Base-by-base conservation (phyloP, 2,329 filamentous ascomycete genomes). In the Emmonsiellopsis sp. region DNA sequence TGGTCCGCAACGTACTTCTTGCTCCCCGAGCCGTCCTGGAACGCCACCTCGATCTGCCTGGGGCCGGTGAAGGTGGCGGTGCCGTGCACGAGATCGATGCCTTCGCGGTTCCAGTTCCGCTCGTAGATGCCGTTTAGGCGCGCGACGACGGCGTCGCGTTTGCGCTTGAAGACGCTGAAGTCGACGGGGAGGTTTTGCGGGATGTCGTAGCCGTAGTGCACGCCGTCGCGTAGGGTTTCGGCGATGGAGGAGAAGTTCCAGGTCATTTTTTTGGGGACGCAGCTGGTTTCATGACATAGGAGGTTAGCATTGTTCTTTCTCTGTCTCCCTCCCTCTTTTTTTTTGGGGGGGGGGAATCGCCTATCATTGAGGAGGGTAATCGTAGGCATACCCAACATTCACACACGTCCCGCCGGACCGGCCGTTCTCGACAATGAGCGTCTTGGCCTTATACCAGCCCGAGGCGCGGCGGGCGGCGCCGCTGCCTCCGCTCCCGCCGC, bases 251-350 rank as follows among this genome's bases (percentile, higher is more conserved):
- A 73, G 55, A 76, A 75, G 61, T 77, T 77, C 73, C 72, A 77
- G 45, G 74, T 77, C 68, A 77, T 76, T 57, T 77, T 78, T 63
- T 78, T 78, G 32, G 76, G 76, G 6, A 77, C 72, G 57, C 75
- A 78, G 53, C 77, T 77, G 52, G 11, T 39, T 34, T 37, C 4
- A 36, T 49, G 13, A 51, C 37, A 47, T 36, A 36, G 13, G 21
- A 37, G 36, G 36, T 39, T 39, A n/a, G 13, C n/a, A n/a, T n/a
- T n/a, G n/a, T n/a, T n/a, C n/a, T n/a, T n/a, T n/a, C n/a, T n/a
- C n/a, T n/a, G n/a, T n/a, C n/a, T n/a, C n/a, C n/a, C n/a, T n/a
- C n/a, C n/a, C n/a, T n/a, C n/a, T n/a, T n/a, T n/a, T n/a, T n/a
- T n/a, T n/a, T n/a, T n/a, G n/a, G n/a, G n/a, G n/a, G n/a, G n/a